A percentile compares a stretch with the other conserved stretches of the same genome.
phyloP scores from a whole-genome alignment of 257 asterid species.

The Voacanga thouarsii region DNA sequence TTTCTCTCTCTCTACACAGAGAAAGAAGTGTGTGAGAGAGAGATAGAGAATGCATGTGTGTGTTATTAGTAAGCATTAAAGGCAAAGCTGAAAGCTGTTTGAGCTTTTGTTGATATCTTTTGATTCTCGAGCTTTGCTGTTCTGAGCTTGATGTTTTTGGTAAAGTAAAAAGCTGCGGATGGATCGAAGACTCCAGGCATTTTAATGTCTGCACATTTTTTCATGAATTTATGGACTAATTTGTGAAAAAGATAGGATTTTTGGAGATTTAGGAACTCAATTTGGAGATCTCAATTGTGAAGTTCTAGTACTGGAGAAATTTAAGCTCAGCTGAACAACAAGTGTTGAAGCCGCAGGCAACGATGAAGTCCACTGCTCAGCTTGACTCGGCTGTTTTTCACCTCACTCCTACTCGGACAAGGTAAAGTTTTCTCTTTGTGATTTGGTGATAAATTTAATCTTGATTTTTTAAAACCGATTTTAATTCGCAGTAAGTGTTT shows the following conservation, averaged over 20 bases:
- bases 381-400: conserved; percentile 85
- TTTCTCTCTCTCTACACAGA: background rate
- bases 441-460: background rate
- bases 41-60: conserved; percentile 11
- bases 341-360: background rate
- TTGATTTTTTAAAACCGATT: background rate
- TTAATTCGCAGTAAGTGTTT: background rate
- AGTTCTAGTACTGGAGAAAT: conserved; percentile 19
- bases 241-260: background rate
- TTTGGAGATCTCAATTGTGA: conserved; percentile 41
- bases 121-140: background rate
- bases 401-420: conserved; percentile 94
- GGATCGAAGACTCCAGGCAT: conserved; percentile 8
- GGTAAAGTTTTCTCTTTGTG: conserved; percentile 33
- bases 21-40: background rate
- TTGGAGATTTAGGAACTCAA: conserved; percentile 14
- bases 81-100: conserved; percentile 12
- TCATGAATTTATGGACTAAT: background rate
- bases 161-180: background rate
- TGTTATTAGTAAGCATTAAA: background rate
- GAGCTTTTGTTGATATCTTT: background rate
- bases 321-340: conserved; percentile 17
- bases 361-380: conserved; percentile 66
- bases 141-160: background rate
- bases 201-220: conserved; percentile 1